These are phyloP conservation scores for Ophiostoma sp. DNA, from an alignment of 2,329 filamentous ascomycete genomes.

Conservation along the genomic window DNA sequence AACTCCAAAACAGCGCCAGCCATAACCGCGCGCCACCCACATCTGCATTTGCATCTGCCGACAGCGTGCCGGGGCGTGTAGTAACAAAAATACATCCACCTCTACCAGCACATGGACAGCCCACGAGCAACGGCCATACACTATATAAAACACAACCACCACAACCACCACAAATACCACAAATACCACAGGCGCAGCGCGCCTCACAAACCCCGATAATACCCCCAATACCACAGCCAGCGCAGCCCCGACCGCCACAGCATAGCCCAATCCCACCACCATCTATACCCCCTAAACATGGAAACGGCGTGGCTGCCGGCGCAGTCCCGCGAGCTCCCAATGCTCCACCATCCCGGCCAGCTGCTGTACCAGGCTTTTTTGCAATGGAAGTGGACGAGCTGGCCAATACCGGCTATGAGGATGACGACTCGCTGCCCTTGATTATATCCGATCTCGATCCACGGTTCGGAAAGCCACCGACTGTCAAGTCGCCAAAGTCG, in stretches of 20 bases:
- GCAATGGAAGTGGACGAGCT: slow-evolving; percentile 17
- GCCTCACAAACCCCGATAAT: background rate
- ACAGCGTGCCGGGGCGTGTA: background rate
- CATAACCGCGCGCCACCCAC: background rate
- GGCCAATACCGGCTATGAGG: slow-evolving; percentile 15
- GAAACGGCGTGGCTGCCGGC: background rate
- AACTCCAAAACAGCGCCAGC: background rate
- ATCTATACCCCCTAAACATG: background rate
- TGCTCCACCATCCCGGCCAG: background rate
- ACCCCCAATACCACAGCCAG: background rate
- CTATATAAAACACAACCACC: background rate
- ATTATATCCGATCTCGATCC: slow-evolving; percentile 25
- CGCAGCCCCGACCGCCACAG: background rate
- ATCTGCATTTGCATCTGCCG: background rate
- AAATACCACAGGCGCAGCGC: background rate
- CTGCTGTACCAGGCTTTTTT: background rate
- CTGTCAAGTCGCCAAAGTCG: background rate
- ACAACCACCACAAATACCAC: background rate
- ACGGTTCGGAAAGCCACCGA: background rate
- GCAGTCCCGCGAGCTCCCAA: background rate
- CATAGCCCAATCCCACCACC: background rate
- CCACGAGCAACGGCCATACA: background rate
- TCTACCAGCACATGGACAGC: background rate
- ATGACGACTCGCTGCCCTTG: slow-evolving; percentile 19
- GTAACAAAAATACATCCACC: background rate